Evolutionary conservation across 192 early-diverging fungal genomes (phyloP).

Genomic region (Chytriomyces sp.): DNA sequence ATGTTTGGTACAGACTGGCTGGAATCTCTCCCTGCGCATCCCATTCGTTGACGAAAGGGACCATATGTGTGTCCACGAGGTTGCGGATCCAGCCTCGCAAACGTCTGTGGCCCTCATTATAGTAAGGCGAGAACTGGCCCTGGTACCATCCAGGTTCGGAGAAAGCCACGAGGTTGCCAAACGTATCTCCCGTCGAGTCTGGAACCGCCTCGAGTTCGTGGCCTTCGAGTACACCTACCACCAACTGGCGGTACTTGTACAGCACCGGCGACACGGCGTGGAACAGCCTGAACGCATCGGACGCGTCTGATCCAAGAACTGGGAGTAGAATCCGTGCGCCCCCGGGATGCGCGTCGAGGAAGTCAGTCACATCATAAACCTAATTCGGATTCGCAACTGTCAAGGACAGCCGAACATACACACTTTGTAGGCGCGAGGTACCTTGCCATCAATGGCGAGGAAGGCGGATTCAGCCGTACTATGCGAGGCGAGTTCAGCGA

Average conservation of each 20-base stretch:
- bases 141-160: constrained; percentile 73
- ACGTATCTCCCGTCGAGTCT: background rate
- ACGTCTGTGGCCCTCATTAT: constrained; percentile 53
- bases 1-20: constrained; percentile 12
- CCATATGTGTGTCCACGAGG: constrained; percentile 73
- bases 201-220: constrained; percentile 8
- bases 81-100: constrained; percentile 58
- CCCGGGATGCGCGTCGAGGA: constrained; percentile 76
- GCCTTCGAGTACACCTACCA: constrained; percentile 21
- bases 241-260: constrained; percentile 19
- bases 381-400: constrained; percentile 35
- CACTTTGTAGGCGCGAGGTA: no score
- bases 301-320: constrained; percentile 75
- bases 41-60: constrained; percentile 67
- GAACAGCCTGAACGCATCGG: constrained; percentile 59
- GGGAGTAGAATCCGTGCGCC: constrained; percentile 74
- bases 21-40: constrained; percentile 31
- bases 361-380: constrained; percentile 72
- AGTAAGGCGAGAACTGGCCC: constrained; percentile 27
- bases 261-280: constrained; percentile 44
- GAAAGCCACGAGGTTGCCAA: constrained; percentile 68
- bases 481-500: constrained; percentile 1
- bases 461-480: background rate
- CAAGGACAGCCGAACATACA: no score
- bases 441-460: background rate